Evolutionary conservation across 495 filamentous ascomycete species (phyloP).

Genomic region (Usnea hakonensis): DNA sequence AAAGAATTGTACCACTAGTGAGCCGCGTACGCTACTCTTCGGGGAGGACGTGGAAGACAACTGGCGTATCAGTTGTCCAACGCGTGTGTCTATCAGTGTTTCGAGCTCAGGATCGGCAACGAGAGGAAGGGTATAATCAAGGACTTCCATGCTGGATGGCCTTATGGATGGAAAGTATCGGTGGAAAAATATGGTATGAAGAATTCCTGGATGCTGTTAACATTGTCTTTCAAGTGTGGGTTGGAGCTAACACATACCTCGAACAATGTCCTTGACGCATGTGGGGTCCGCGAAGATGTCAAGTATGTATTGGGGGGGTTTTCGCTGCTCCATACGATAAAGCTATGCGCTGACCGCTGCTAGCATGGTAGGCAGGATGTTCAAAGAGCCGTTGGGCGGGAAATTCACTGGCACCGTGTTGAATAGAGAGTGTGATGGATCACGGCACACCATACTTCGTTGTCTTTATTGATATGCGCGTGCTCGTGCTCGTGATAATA

Average conservation of each 20-base stretch:
- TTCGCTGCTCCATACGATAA: constrained; percentile 47
- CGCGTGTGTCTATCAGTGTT: constrained; percentile 82
- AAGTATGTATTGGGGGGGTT: constrained; percentile 73
- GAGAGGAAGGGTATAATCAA: constrained; percentile 83
- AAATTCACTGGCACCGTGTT: not conserved
- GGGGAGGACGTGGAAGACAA: constrained; percentile 41
- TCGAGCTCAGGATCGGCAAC: constrained; percentile 87
- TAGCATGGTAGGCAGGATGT: not conserved
- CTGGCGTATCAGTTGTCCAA: constrained; percentile 63
- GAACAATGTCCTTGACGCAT: constrained; percentile 81
- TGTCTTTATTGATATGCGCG: not conserved
- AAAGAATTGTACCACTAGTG: constrained; percentile 86
- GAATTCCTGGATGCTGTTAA: constrained; percentile 54
- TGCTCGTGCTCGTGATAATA: not conserved
- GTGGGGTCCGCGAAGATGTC: constrained; percentile 76
- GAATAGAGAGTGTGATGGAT: not conserved
- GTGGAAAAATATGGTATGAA: constrained; percentile 98
- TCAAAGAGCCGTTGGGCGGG: not conserved
- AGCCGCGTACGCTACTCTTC: constrained; percentile 58
- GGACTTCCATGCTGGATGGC: constrained; percentile 80
- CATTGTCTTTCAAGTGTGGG: constrained; percentile 10
- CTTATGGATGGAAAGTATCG: constrained; percentile 84
- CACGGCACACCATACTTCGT: not conserved
- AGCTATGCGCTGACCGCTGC: not conserved
- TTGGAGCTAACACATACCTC: constrained; percentile 51